Percentiles rank a stretch among this genome's conserved stretches.
Conservation (phyloP, 371 early-diverging fungal genomes). For the Dentiscutata heterogama region DNA sequence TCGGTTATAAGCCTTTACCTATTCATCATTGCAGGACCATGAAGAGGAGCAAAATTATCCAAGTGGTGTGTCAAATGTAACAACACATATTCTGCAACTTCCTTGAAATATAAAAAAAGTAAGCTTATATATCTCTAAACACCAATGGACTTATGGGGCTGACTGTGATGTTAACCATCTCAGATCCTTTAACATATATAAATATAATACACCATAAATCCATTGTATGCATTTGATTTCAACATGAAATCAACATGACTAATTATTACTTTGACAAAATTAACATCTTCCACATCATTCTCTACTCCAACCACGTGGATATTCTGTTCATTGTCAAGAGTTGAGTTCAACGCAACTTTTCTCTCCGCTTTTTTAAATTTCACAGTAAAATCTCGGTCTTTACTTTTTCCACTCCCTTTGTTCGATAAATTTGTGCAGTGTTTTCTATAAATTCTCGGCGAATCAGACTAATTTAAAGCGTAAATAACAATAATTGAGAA, state of each 20-base stretch:
- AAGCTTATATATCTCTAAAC: not conserved
- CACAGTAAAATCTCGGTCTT: not conserved
- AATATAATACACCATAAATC: not conserved
- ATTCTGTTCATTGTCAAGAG: constrained; percentile 25
- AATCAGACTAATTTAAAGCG: constrained; percentile 29
- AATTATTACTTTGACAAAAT: constrained; percentile 37
- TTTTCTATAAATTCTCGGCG: constrained; percentile 9
- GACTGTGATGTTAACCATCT: no score
- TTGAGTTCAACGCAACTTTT: not conserved
- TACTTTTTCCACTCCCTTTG: not conserved
- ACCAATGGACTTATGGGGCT: no score
- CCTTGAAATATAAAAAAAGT: constrained; percentile 47
- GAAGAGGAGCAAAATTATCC: constrained; percentile 64
- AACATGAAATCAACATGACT: no score
- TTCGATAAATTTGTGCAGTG: no score
- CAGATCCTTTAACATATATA: no score
- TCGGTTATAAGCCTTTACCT: constrained; percentile 41
- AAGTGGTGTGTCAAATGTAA: constrained; percentile 66
- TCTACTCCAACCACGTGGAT: constrained; percentile 34
- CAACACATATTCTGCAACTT: constrained; percentile 64
- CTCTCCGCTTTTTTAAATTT: constrained; percentile 38
- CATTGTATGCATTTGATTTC: no score
- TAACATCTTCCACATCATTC: constrained; percentile 22
- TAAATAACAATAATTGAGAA: no score
- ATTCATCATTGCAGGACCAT: constrained; percentile 63